Conservation (phyloP, 2,329 filamentous ascomycete species). For the Cladophialophora immunda region DNA sequence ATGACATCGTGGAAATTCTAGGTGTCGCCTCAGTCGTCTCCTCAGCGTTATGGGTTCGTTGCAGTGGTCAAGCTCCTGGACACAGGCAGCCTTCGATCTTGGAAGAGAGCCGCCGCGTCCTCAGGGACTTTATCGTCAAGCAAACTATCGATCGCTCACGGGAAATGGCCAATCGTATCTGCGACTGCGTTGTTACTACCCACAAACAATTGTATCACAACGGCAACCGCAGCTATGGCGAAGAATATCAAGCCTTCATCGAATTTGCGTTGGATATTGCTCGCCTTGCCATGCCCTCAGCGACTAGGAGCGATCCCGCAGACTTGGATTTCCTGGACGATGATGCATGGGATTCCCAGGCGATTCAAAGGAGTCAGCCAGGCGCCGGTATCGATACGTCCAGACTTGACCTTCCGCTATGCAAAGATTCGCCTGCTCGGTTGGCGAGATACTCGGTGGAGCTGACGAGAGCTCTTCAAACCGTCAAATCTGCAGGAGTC, state of each 20-base stretch:
- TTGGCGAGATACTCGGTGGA: constrained; percentile 25
- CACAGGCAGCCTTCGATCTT: constrained; percentile 8
- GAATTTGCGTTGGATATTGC: constrained; percentile 26
- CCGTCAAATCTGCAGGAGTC: constrained; percentile 22
- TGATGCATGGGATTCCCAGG: constrained; percentile 25
- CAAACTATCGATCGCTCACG: constrained; percentile 12
- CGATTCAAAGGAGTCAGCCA: constrained; percentile 19
- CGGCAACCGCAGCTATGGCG: neutral
- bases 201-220: constrained; percentile 22
- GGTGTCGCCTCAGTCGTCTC: constrained; percentile 24
- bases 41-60: constrained; percentile 24
- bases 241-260: constrained; percentile 25
- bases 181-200: constrained; percentile 18
- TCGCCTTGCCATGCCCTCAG: constrained; percentile 10
- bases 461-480: constrained; percentile 26
- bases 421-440: constrained; percentile 13
- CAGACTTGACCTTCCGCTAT: constrained; percentile 31
- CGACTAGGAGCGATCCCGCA: neutral
- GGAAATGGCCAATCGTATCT: constrained; percentile 26
- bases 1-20: constrained; percentile 50
- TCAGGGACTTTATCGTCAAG: constrained; percentile 23
- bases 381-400: neutral
- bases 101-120: constrained; percentile 16
- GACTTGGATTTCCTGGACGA: constrained; percentile 29
- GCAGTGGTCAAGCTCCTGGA: constrained; percentile 2